Base-by-base conservation (phyloP, 75 land plant species). In the Picea sitchensis region DNA sequence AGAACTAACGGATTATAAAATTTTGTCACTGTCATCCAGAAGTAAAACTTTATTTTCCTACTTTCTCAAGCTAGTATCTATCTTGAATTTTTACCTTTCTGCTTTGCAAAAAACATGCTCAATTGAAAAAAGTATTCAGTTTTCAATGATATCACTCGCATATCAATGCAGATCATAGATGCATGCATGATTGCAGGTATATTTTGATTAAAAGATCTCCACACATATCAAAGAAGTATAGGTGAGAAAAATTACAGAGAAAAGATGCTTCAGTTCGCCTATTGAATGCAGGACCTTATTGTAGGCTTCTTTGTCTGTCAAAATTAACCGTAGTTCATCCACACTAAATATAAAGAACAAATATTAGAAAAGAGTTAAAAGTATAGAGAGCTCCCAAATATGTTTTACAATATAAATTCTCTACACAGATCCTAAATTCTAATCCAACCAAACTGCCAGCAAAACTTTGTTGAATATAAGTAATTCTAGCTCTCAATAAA, bases 261-360 rank as follows among this genome's bases (percentile, higher is more conserved):
- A 34, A 47, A 75, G 31, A 75, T 75, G 59, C 34, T 75, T 75
- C 59, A 75, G 60, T 54, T 75, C 76, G 76, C 76, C 76, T 56
- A 57, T 75, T 41, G 76, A 75, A 15, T 57, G 58, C 26, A 75
- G 76, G 12, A 75, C 34, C 47, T 57, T 75, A 31, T 75, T 75
- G 60, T 75, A 75, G 47, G 59, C 36, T 21, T 75, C 76, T 31
- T 75, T 75, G 76, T 75, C 76, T 30, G 36, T 56, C 3, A 57
- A 57, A 56, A 57, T 57, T 58, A 36, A 23, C 76, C 23, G 20
- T 75, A 75, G 47, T 17, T 75, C 76, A 23, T 54, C 76, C 30
- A 51, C 58, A 57, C 76, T 75, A 51, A 75, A 75, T 20, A 62
- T 62, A 62, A 2, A 14, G 30, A 75, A 58, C n/a, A 26, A 56